These are phyloP conservation scores for Coniochaeta ligniaria DNA, from an alignment of 2,329 filamentous ascomycete genomes.

Conservation along the genomic window DNA sequence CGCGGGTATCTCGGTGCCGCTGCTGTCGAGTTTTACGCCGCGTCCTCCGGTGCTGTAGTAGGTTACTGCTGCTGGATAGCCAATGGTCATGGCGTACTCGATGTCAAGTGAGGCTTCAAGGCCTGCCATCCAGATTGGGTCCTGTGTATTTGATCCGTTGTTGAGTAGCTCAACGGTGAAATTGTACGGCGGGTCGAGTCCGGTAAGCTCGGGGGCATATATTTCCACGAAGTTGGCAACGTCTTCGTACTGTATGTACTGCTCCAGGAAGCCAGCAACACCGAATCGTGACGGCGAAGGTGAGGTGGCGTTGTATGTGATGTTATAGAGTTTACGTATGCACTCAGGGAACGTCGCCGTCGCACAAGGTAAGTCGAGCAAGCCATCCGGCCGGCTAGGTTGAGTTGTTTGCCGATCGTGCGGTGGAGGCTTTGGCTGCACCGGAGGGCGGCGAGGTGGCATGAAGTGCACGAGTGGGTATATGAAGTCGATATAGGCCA, in stretches of 20 bases:
- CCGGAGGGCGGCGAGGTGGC: conserved; percentile 25
- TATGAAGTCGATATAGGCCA: conserved; percentile 34
- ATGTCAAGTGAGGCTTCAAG: conserved; percentile 41
- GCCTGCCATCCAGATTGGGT: conserved; percentile 24
- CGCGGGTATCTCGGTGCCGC: conserved; percentile 24
- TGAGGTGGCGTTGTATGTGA: conserved; percentile 23
- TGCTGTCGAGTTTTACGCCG: conserved; percentile 29
- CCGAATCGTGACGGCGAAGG: conserved; percentile 32
- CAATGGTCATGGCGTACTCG: conserved; percentile 38
- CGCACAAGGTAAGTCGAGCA: conserved; percentile 22
- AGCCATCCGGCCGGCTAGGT: conserved; percentile 4
- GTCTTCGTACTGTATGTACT: conserved; percentile 38
- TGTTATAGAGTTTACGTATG: conserved; percentile 37
- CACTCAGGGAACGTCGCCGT: conserved; percentile 29
- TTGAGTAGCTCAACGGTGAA: conserved; percentile 33
- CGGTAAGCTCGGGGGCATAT: conserved; percentile 26
- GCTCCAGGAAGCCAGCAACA: conserved; percentile 41
- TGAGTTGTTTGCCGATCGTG: conserved; percentile 4
- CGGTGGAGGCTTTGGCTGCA: conserved; percentile 12
- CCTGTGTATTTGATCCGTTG: conserved; percentile 35
- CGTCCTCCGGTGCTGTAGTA: conserved; percentile 39
- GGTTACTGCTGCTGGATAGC: conserved; percentile 33
- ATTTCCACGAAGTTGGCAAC: conserved; percentile 28
- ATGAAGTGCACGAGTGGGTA: conserved; percentile 43
- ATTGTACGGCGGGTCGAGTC: conserved; percentile 18